Conservation (phyloP, 2,329 filamentous ascomycete species). For the Ceratocystis diversiconidia region DNA sequence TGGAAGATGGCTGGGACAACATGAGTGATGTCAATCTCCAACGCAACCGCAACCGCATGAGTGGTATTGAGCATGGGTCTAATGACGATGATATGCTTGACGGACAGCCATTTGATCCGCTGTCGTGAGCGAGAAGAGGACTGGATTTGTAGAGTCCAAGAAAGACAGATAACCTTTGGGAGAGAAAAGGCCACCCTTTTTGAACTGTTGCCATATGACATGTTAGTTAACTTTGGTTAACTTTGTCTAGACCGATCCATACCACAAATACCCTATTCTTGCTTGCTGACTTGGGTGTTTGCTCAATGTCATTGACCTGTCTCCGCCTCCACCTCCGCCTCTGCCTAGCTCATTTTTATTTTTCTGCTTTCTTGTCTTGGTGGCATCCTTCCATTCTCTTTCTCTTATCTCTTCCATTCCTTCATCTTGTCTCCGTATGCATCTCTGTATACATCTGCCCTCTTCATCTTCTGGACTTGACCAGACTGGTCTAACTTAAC, state of each 20-base stretch:
- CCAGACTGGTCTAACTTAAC: constrained; percentile 4
- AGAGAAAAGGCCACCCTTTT: too few species aligned
- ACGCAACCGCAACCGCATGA: constrained; percentile 47
- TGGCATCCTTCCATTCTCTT: not conserved
- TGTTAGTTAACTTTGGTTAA: too few species aligned
- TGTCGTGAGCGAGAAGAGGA: constrained; percentile 19
- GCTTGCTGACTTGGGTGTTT: not conserved
- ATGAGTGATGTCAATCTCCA: constrained; percentile 39
- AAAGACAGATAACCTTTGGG: too few species aligned
- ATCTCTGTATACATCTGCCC: not conserved
- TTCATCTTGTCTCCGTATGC: not conserved
- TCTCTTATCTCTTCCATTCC: not conserved
- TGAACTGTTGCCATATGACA: too few species aligned
- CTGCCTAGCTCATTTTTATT: too few species aligned
- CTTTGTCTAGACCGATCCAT: too few species aligned
- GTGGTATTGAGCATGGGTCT: constrained; percentile 45
- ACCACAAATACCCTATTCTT: too few species aligned
- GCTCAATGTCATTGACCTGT: not conserved
- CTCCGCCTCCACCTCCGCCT: not conserved
- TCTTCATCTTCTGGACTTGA: not conserved
- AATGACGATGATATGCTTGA: constrained; percentile 50
- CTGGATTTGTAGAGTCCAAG: not conserved
- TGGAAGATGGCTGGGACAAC: constrained; percentile 46
- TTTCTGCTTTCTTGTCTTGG: not conserved
- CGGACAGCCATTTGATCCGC: constrained; percentile 49